phyloP scores from a whole-genome alignment of 306 rosid species.

The Alnus glutinosa region DNA sequence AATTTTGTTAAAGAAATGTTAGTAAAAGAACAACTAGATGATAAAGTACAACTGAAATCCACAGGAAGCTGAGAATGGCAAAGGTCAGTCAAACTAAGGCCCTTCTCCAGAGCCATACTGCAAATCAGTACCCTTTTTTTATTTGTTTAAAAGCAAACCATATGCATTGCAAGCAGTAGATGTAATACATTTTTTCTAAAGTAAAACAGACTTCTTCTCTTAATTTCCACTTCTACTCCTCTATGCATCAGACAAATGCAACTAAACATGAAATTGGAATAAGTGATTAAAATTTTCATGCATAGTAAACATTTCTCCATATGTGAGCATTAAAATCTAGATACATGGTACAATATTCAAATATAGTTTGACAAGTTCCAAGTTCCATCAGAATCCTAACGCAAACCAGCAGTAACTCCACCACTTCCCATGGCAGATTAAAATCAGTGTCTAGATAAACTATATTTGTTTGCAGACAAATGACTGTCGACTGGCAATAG shows the following conservation, averaged over 20 bases:
- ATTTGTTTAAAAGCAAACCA: background rate
- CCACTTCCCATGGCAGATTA: background rate
- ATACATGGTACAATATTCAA: background rate
- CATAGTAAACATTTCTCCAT: background rate
- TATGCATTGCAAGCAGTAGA: background rate
- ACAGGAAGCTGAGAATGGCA: background rate
- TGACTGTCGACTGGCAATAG: background rate
- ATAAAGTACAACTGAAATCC: background rate
- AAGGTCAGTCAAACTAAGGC: background rate
- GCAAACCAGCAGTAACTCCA: background rate
- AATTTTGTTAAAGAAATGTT: background rate
- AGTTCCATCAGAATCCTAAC: background rate
- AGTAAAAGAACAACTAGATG: background rate
- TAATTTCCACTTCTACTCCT: background rate
- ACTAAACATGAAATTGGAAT: background rate
- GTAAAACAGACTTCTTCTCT: background rate
- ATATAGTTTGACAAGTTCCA: background rate
- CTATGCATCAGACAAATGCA: background rate
- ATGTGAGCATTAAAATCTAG: background rate
- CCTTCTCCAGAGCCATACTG: background rate
- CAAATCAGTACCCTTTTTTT: background rate
- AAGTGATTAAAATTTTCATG: background rate
- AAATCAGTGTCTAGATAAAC: background rate
- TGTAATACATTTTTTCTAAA: too few relatives aligned
- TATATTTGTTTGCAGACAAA: background rate